phyloP scores from a whole-genome alignment of 2,329 filamentous ascomycete species.

The Trichoderma hamatum region DNA sequence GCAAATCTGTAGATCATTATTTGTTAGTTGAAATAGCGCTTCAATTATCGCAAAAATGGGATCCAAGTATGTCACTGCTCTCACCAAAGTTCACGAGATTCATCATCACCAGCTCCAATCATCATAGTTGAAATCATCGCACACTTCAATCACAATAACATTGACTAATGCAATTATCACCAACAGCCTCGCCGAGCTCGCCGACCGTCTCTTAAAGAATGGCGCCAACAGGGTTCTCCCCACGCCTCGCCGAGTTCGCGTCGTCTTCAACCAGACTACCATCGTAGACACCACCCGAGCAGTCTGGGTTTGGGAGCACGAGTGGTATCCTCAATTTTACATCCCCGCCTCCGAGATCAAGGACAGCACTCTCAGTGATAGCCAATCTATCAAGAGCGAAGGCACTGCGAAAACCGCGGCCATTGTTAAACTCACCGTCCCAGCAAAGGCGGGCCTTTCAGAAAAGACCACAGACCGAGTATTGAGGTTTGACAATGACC shows the following conservation, averaged over 20 bases:
- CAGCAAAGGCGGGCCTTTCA: slow-evolving; percentile 32
- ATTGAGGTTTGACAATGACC: slow-evolving; percentile 45
- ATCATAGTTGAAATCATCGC: background rate
- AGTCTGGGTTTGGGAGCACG: slow-evolving; percentile 50
- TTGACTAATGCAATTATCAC: background rate
- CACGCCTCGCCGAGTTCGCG: slow-evolving; percentile 40
- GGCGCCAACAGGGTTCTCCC: slow-evolving; percentile 34
- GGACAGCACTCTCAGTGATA: slow-evolving; percentile 37
- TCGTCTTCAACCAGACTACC: slow-evolving; percentile 39
- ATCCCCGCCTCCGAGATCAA: slow-evolving; percentile 39
- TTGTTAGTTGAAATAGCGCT: background rate
- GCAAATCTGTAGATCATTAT: background rate
- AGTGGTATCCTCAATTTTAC: slow-evolving; percentile 52
- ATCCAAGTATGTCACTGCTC: slow-evolving; percentile 6
- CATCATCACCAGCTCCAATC: background rate
- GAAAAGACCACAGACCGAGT: slow-evolving; percentile 40
- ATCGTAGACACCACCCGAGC: slow-evolving; percentile 45
- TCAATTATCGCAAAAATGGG: background rate
- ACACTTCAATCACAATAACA: background rate
- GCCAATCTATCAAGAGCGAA: slow-evolving; percentile 34
- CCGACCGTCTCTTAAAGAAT: slow-evolving; percentile 34
- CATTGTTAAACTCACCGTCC: slow-evolving; percentile 39
- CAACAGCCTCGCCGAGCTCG: slow-evolving; percentile 37
- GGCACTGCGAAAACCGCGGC: slow-evolving; percentile 34
- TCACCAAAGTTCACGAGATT: background rate